Evolutionary conservation across 2,329 filamentous ascomycete species (phyloP).

Genomic region (Neobulgaria alba): DNA sequence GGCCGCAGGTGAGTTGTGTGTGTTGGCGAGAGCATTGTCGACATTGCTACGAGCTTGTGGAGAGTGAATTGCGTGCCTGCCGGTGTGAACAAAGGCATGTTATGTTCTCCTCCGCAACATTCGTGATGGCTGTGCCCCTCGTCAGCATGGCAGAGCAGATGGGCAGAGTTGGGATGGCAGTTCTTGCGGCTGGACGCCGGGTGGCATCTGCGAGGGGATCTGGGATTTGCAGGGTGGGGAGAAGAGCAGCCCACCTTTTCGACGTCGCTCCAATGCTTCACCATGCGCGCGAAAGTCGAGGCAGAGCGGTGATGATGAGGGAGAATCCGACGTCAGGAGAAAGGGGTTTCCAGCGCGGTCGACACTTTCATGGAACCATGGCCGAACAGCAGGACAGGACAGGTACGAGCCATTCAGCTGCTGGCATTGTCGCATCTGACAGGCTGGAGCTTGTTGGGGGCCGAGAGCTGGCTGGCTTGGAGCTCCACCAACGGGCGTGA

Average conservation of each 20-base stretch:
- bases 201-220: no score
- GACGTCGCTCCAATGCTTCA: no score
- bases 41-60: conserved; percentile 29
- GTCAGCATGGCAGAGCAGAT: neutral
- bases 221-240: conserved; percentile 7
- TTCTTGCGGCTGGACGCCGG: no score
- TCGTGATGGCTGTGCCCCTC: neutral
- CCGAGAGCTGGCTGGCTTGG: neutral
- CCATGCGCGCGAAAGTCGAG: neutral
- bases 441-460: neutral
- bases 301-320: neutral
- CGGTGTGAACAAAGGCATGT: conserved; percentile 15
- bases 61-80: conserved; percentile 26
- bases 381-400: no score
- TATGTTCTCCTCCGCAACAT: neutral
- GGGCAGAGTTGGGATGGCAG: no score
- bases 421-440: conserved; percentile 1
- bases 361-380: no score
- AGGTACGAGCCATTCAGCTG: neutral
- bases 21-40: conserved; percentile 24
- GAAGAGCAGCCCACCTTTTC: neutral
- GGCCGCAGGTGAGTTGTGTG: conserved; percentile 18
- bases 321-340: neutral
- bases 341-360: no score
- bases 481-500: neutral